phyloP scores from a whole-genome alignment of 75 land plant genomes.

The Sequoia sempervirens region DNA sequence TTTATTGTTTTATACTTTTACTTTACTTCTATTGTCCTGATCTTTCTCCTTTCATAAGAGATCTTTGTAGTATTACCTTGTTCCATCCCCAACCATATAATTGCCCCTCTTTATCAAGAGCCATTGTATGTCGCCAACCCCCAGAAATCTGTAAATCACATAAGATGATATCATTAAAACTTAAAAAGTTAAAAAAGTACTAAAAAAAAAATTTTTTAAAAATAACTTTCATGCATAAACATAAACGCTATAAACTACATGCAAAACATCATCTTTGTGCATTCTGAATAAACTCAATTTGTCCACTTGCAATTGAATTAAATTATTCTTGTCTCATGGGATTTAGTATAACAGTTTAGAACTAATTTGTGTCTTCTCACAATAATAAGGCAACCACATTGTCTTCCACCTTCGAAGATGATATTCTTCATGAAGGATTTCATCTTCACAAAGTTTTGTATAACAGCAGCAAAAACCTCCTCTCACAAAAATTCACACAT shows the following conservation, averaged over 20 bases:
- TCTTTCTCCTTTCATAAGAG: neutral
- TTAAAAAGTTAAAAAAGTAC: neutral
- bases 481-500: too few relatives aligned
- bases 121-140: conserved; percentile 98
- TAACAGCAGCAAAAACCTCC: too few relatives aligned
- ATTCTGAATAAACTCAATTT: too few relatives aligned
- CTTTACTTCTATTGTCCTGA: neutral
- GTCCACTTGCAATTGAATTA: neutral
- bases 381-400: neutral
- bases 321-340: neutral
- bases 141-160: conserved; percentile 62
- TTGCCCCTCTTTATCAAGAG: conserved; percentile 70
- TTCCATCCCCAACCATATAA: conserved; percentile 99
- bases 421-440: too few relatives aligned
- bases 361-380: neutral
- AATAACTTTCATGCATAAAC: neutral
- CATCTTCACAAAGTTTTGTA: too few relatives aligned
- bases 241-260: neutral
- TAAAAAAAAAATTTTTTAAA: neutral
- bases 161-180: neutral
- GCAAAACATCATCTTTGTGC: neutral
- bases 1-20: neutral
- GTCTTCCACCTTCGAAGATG: too few relatives aligned
- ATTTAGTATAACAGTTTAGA: neutral
- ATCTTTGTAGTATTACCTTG: conserved; percentile 45